Evolutionary conservation across 2,329 filamentous ascomycete species (phyloP).

Genomic region (Sordariomycetes sp.): DNA sequence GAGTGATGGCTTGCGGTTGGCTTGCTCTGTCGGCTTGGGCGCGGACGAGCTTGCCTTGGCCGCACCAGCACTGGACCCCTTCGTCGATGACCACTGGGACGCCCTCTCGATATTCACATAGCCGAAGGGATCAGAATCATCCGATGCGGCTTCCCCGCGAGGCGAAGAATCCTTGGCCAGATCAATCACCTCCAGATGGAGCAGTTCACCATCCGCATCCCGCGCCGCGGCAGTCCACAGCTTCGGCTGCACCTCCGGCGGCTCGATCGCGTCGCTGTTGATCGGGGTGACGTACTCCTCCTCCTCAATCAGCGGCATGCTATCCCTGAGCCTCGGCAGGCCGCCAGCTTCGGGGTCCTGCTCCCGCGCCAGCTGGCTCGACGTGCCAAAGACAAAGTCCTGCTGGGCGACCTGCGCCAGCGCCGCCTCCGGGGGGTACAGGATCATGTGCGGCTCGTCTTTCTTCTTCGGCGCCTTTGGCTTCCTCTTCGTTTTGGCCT

Average conservation of each 20-base stretch:
- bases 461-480: slow-evolving; percentile 21
- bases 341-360: slow-evolving; percentile 46
- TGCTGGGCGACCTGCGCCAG: slow-evolving; percentile 55
- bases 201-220: slow-evolving; percentile 51
- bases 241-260: slow-evolving; percentile 20
- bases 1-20: background rate
- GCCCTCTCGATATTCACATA: slow-evolving; percentile 13
- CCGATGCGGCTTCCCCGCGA: slow-evolving; percentile 9
- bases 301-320: slow-evolving; percentile 14
- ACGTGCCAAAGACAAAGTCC: slow-evolving; percentile 76
- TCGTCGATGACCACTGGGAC: background rate
- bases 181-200: slow-evolving; percentile 53
- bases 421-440: slow-evolving; percentile 62
- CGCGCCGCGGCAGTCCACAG: slow-evolving; percentile 66
- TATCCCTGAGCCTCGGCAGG: slow-evolving; percentile 5
- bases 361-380: slow-evolving; percentile 67
- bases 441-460: slow-evolving; percentile 16
- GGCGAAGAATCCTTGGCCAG: slow-evolving; percentile 32
- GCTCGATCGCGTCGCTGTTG: slow-evolving; percentile 26
- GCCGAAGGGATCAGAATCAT: slow-evolving; percentile 26
- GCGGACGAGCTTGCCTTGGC: background rate
- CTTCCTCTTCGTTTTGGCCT: slow-evolving; percentile 20
- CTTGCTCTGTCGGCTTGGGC: background rate
- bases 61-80: background rate
- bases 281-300: slow-evolving; percentile 26